Conservation (phyloP, 805 yeast species). For the Hanseniaspora lachancei region DNA sequence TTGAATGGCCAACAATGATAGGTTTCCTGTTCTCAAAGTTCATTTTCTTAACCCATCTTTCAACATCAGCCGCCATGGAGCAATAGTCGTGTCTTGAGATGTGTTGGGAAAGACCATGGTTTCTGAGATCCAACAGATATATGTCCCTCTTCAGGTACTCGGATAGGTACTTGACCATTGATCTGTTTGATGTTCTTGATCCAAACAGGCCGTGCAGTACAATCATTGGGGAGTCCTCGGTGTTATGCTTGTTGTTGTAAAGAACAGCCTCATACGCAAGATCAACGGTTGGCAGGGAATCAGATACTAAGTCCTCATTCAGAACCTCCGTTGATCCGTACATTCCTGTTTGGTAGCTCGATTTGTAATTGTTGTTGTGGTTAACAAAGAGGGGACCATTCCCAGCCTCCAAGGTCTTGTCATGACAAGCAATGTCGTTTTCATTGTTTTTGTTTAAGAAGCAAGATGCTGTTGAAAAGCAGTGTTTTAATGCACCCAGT, state of each 20-base stretch:
- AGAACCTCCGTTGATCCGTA: conserved; percentile 22
- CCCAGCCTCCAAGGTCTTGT: background rate
- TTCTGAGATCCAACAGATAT: conserved; percentile 64
- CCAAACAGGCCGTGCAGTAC: conserved; percentile 88
- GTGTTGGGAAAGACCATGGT: conserved; percentile 90
- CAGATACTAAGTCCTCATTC: conserved; percentile 22
- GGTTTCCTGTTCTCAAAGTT: conserved; percentile 32
- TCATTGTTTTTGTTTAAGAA: background rate
- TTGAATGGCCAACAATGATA: conserved; percentile 65
- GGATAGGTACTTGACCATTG: conserved; percentile 54
- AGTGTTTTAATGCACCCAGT: background rate
- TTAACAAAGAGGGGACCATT: conserved; percentile 20
- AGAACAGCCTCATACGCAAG: conserved; percentile 37
- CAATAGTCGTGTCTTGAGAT: conserved; percentile 59
- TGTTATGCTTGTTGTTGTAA: conserved; percentile 16
- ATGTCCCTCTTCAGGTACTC: conserved; percentile 40
- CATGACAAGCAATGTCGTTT: background rate
- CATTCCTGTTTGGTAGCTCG: conserved; percentile 20
- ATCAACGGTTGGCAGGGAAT: conserved; percentile 38
- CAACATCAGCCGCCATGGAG: conserved; percentile 76
- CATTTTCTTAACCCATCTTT: conserved; percentile 39
- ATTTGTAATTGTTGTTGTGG: conserved; percentile 21
- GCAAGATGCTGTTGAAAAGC: background rate
- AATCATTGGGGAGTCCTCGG: conserved; percentile 46
- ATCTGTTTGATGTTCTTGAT: conserved; percentile 61